Evolutionary conservation across 116 monocot genomes (phyloP).

Genomic region (Thalassia testudinum): DNA sequence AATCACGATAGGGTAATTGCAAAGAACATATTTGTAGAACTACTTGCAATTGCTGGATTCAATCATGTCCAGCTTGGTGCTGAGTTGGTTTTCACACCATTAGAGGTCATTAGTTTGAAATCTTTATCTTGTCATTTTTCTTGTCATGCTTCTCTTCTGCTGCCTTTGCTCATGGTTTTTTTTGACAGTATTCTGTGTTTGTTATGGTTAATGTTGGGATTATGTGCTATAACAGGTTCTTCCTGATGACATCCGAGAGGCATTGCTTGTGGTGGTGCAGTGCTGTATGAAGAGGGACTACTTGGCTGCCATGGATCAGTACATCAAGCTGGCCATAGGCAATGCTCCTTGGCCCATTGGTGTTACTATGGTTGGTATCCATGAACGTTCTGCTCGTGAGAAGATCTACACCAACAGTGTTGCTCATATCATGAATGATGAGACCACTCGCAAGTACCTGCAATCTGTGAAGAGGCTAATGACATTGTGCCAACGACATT

Average conservation of each 20-base stretch:
- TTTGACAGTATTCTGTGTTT: too few relatives aligned
- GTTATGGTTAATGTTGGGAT: too few relatives aligned
- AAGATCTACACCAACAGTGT: constrained; percentile 98
- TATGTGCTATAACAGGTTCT: constrained; percentile 36
- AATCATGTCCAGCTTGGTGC: too few relatives aligned
- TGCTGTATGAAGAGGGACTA: constrained; percentile 96
- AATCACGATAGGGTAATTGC: too few relatives aligned
- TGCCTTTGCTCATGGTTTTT: too few relatives aligned
- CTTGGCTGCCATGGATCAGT: constrained; percentile 98
- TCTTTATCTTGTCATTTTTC: too few relatives aligned
- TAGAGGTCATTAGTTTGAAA: too few relatives aligned
- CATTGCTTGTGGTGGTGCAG: constrained; percentile 59
- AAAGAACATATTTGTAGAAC: too few relatives aligned
- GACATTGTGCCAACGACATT: constrained; percentile 85
- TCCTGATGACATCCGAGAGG: constrained; percentile 82
- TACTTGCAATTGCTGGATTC: too few relatives aligned
- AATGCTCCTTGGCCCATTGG: constrained; percentile 99
- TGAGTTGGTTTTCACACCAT: too few relatives aligned
- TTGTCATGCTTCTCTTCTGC: too few relatives aligned
- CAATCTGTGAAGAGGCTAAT: constrained; percentile 95
- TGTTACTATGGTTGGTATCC: constrained; percentile 99
- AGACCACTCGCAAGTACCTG: constrained; percentile 91
- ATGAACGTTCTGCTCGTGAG: constrained; percentile 95
- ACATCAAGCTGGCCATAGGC: constrained; percentile 90
- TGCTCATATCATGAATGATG: constrained; percentile 98